Evolutionary conservation across 2,329 filamentous ascomycete genomes (phyloP).

Genomic region (Calonectria ilicicola): DNA sequence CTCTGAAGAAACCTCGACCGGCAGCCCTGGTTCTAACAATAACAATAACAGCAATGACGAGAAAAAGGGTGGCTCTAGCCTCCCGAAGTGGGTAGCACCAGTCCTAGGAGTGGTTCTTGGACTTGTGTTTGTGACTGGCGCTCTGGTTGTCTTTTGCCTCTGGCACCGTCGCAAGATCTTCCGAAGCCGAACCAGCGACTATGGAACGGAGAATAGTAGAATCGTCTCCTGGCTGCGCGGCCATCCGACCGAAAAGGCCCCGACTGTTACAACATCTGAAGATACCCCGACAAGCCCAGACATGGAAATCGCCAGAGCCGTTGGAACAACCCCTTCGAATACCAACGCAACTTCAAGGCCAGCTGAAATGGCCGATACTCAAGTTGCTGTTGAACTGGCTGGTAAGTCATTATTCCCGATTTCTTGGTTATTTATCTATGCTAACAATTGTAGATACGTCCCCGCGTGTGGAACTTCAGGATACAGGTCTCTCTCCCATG

Average conservation of each 20-base stretch:
- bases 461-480: slow-evolving; percentile 57
- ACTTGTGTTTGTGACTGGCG: slow-evolving; percentile 64
- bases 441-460: slow-evolving; percentile 54
- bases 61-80: slow-evolving; percentile 50
- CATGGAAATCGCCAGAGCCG: slow-evolving; percentile 48
- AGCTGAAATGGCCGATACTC: slow-evolving; percentile 57
- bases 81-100: slow-evolving; percentile 70
- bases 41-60: slow-evolving; percentile 22
- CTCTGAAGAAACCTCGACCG: slow-evolving; percentile 36
- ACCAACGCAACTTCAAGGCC: slow-evolving; percentile 24
- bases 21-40: slow-evolving; percentile 37
- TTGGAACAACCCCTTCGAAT: slow-evolving; percentile 15
- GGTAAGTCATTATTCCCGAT: slow-evolving; percentile 49
- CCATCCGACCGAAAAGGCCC: slow-evolving; percentile 56
- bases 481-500: slow-evolving; percentile 53
- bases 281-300: slow-evolving; percentile 55
- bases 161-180: slow-evolving; percentile 63
- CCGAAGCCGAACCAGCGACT: slow-evolving; percentile 50
- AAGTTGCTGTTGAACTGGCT: slow-evolving; percentile 59
- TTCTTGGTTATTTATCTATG: background rate
- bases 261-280: slow-evolving; percentile 58
- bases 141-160: slow-evolving; percentile 64
- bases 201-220: slow-evolving; percentile 59
- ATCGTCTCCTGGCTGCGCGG: slow-evolving; percentile 66
- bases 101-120: slow-evolving; percentile 73